These are phyloP conservation scores for Phytophthora hybrid DNA, from an alignment of 352 stramenopile species.

Conservation along the genomic window DNA sequence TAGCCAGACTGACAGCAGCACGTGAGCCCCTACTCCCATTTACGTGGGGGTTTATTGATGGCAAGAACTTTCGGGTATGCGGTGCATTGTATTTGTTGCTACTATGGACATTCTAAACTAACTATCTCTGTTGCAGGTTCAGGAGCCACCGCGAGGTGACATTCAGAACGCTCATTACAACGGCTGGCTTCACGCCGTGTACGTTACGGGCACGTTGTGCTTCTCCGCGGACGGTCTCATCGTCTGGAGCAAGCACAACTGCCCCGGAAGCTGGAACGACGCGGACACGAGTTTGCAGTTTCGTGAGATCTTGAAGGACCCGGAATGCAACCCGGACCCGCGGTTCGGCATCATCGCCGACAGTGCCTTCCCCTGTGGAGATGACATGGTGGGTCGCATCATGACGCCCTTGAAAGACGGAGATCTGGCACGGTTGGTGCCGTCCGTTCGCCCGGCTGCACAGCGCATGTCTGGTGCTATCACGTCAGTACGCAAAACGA, in stretches of 20 bases:
- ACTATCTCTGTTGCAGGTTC: neutral
- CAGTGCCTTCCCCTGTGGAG: slow-evolving; percentile 1
- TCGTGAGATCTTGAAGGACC: slow-evolving; percentile 1
- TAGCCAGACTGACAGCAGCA: neutral
- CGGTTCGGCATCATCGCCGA: slow-evolving; percentile 3
- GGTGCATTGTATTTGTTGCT: neutral
- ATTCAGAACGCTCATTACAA: slow-evolving; percentile 33
- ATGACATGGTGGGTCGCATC: neutral
- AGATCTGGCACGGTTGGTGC: neutral
- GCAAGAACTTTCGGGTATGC: neutral
- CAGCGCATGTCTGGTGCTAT: neutral
- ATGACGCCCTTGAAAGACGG: neutral
- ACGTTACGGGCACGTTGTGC: slow-evolving; percentile 8
- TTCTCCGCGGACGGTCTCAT: slow-evolving; percentile 22
- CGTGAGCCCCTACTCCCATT: slow-evolving; percentile 14
- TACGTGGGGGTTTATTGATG: slow-evolving; percentile 4
- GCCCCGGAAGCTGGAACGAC: slow-evolving; percentile 26
- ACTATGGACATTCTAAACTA: neutral
- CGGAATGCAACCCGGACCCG: neutral
- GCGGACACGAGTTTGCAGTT: slow-evolving; percentile 8
- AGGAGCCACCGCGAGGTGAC: neutral
- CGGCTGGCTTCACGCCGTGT: slow-evolving; percentile 23
- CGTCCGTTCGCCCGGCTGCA: neutral
- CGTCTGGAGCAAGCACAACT: slow-evolving; percentile 24
- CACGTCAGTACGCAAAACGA: neutral